Base-by-base conservation (phyloP, 257 asterid species). In the Mitragyna speciosa region DNA sequence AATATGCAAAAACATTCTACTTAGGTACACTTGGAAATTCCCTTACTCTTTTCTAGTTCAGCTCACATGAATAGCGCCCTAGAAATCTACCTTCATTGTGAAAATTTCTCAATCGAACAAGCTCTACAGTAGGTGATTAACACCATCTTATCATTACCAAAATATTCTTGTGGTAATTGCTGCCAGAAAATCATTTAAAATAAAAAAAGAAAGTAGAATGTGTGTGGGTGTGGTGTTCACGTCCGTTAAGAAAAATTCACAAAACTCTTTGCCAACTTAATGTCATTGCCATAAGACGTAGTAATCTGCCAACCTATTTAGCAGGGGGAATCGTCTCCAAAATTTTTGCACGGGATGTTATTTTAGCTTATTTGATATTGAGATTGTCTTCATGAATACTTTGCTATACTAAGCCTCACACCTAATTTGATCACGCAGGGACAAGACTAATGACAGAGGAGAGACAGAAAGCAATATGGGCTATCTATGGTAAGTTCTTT, bases 1-100 rank as follows among this genome's bases (percentile, higher is more conserved):
- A 91, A 85, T 88, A 91, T 87, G 98, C 98, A 10, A 93, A 91
- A 76, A 93, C 98, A 12, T 93, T 93, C 89, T 93, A 91, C 86
- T 82, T 93, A 75, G 96, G 94, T 92, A 24, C 70, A 28, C 52
- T 67, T 73, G 33, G 20, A 41, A 28, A 67, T 77, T 36, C 41
- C 41, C 41, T 2, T 36, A 36, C 41, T 36, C 4, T 36, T 36
- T 36, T 36, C 41, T 36, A 36, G 4, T 1, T 36, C 3, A 36
- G 41, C 4, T 36, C 4, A 36, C 41, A 36, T 36, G 41, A 36
- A 36, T 36, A 36, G 41, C 41, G 2, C 41, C 41, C 41, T 36
- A 36, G 41, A 4, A 36, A 36, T 36, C 41, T 36, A 70, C n/a
- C 66, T 77, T 26, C 11, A 28, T 19, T 52, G 41, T n/a, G 9